These are phyloP conservation scores for Cicer pinnatifidum DNA, from an alignment of 306 rosid species.

Conservation along the genomic window DNA sequence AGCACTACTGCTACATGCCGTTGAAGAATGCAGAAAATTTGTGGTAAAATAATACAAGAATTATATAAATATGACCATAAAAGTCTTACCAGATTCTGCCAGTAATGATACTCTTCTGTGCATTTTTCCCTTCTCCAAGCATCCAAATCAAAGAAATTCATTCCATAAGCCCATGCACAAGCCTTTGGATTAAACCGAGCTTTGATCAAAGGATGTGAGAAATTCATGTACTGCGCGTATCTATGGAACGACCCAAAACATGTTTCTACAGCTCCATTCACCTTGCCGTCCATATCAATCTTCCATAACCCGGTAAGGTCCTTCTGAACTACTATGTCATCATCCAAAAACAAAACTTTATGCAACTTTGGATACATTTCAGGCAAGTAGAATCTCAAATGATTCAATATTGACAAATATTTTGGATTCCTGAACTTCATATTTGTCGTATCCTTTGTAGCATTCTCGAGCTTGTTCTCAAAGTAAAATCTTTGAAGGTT, in stretches of 20 bases:
- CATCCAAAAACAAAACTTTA: conserved; percentile 75
- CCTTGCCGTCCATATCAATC: conserved; percentile 89
- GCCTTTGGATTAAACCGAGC: conserved; percentile 79
- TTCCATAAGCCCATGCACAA: conserved; percentile 93
- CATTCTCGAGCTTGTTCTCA: conserved; percentile 86
- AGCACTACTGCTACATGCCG: not conserved
- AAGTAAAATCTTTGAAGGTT: conserved; percentile 76
- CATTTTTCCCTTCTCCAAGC: conserved; percentile 89
- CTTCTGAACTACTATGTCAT: conserved; percentile 85
- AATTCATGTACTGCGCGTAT: conserved; percentile 87
- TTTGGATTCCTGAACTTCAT: conserved; percentile 93
- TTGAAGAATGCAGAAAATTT: conserved; percentile 21
- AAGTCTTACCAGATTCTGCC: conserved; percentile 81
- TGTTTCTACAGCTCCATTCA: conserved; percentile 91
- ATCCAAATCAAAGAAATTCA: conserved; percentile 90
- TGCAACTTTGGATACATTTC: conserved; percentile 87
- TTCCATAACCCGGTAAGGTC: conserved; percentile 85
- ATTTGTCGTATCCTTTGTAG: conserved; percentile 80
- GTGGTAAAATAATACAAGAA: not conserved
- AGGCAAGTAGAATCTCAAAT: conserved; percentile 83
- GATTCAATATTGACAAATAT: conserved; percentile 78
- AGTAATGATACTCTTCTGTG: conserved; percentile 86
- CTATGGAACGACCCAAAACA: conserved; percentile 88
- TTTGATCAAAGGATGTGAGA: conserved; percentile 85
- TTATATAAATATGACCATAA: not conserved